Conservation (phyloP, 129 eudicot genomes). For the Flaveria ramosissima region DNA sequence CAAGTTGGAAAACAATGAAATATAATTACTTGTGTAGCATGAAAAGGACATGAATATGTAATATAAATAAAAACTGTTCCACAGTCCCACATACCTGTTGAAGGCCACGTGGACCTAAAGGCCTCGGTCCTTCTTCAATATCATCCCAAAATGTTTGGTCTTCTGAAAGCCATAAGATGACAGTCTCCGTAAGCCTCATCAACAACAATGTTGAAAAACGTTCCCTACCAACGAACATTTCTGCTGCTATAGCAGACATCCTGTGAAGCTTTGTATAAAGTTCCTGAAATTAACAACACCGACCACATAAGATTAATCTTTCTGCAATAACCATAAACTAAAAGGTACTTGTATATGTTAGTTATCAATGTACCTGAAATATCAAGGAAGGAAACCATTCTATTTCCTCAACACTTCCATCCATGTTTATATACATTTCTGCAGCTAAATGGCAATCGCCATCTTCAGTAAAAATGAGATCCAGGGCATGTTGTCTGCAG, state of each 20-base stretch:
- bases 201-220: constrained; percentile 87
- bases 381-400: constrained; percentile 94
- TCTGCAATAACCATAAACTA: constrained; percentile 6
- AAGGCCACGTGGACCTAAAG: constrained; percentile 89
- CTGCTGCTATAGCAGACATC: constrained; percentile 87
- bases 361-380: constrained; percentile 67
- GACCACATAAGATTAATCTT: constrained; percentile 12
- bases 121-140: constrained; percentile 85
- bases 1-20: constrained; percentile 12
- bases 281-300: constrained; percentile 56
- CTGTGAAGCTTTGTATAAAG: constrained; percentile 80
- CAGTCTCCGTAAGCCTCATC: constrained; percentile 96
- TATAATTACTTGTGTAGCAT: not conserved
- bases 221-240: constrained; percentile 96
- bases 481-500: constrained; percentile 92
- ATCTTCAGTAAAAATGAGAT: constrained; percentile 91
- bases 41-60: not conserved
- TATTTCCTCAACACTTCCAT: constrained; percentile 74
- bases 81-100: constrained; percentile 60
- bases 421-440: constrained; percentile 85
- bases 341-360: not conserved
- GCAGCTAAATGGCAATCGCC: constrained; percentile 89
- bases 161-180: constrained; percentile 89
- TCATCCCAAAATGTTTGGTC: constrained; percentile 99
- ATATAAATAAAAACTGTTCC: not conserved